phyloP scores from a whole-genome alignment of 345 rosid species.

The Brassica napus region DNA sequence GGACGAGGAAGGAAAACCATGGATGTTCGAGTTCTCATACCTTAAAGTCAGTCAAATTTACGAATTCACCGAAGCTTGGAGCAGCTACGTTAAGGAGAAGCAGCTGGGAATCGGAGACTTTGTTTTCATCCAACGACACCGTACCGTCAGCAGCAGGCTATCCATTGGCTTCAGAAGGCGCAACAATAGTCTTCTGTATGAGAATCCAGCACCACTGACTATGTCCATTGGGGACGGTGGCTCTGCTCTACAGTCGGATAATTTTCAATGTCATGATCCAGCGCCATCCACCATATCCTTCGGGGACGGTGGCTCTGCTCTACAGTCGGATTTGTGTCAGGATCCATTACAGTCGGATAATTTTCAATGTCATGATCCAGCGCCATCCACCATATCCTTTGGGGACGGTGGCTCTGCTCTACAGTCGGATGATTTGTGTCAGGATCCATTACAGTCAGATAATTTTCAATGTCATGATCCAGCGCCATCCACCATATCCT shows the following conservation, averaged over 20 bases:
- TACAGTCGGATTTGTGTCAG: too few species aligned
- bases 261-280: background rate
- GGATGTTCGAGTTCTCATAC: constrained; percentile 3
- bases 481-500: background rate
- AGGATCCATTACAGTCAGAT: too few species aligned
- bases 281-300: background rate
- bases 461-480: background rate
- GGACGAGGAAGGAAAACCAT: background rate
- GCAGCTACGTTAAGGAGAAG: constrained; percentile 63
- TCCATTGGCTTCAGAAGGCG: constrained; percentile 57
- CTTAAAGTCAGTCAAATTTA: constrained; percentile 61
- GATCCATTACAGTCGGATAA: background rate
- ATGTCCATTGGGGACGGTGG: background rate
- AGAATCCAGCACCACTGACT: background rate
- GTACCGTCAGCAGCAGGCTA: constrained; percentile 40
- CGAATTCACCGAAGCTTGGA: constrained; percentile 44
- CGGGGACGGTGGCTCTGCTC: too few species aligned
- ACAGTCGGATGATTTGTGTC: too few species aligned
- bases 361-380: background rate
- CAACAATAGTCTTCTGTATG: background rate
- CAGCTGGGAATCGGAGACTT: constrained; percentile 61
- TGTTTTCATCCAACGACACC: constrained; percentile 54
- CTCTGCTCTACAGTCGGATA: background rate
- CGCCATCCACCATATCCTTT: too few species aligned
- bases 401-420: background rate